Evolutionary conservation across 2,329 filamentous ascomycete genomes (phyloP).

Genomic region (Fusarium circinatum): DNA sequence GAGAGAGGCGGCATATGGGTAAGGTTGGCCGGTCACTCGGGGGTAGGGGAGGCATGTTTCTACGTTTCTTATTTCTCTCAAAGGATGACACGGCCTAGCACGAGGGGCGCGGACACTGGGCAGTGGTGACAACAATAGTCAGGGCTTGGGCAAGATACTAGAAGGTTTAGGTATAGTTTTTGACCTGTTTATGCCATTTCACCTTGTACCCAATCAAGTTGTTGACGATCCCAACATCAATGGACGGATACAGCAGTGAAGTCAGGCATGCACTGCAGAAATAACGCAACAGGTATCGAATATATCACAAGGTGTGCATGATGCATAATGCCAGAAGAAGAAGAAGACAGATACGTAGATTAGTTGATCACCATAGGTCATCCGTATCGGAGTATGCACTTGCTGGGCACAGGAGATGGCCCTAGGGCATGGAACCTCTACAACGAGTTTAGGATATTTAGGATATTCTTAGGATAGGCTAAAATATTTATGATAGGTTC

Average conservation of each 20-base stretch:
- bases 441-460: not conserved
- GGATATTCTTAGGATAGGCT: not conserved
- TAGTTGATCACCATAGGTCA: not conserved
- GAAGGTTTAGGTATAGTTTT: not conserved
- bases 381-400: not conserved
- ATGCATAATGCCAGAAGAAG: not conserved
- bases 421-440: not conserved
- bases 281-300: not conserved
- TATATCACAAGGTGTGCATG: not conserved
- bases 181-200: not conserved
- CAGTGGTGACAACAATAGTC: not conserved
- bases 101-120: not conserved
- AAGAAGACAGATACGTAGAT: not conserved
- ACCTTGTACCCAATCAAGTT: not conserved
- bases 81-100: constrained; percentile 34
- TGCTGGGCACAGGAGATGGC: not conserved
- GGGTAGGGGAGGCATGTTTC: constrained; percentile 20
- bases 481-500: not conserved
- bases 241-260: not conserved
- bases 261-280: not conserved
- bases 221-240: not conserved
- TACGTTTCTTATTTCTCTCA: constrained; percentile 18
- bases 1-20: constrained; percentile 33
- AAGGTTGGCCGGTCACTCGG: constrained; percentile 22
- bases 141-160: not conserved